Base-by-base conservation (phyloP, 176 grass and related monocot species). In the Oryza coarctata region DNA sequence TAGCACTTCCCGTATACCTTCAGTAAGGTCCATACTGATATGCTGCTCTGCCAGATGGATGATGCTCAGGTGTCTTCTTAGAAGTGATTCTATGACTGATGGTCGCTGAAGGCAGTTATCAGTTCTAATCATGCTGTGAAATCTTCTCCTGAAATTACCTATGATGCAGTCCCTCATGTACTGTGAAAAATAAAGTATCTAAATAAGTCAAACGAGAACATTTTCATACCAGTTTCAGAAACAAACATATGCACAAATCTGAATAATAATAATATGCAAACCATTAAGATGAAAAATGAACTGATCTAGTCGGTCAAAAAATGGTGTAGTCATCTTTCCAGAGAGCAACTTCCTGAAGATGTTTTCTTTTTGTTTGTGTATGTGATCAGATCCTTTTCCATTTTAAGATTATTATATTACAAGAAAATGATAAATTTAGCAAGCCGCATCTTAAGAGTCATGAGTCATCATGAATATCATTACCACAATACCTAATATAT, bases 111-210 rank as follows among this genome's bases (percentile, higher is more conserved):
- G 91, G 43, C 90, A 93, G 75, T 80, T 98, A 76, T 98, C 95
- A 67, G 84, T 94, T 87, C 76, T 91, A 70, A 98, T 78, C 63
- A 98, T 82, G 50, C 81, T 88, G 84, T 95, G 92, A 67, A 98
- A 89, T 68, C 92, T 87, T 94, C 95, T 98, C 68, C 86, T 93
- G 76, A 98, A 98, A 87, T 98, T 98, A 40, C 90, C 92, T 74
- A 95, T 47, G 69, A 98, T 93, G 83, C 95, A 98, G 63, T 98
- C 95, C 89, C 95, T 98, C 95, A 95, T 98, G 88, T 98, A 98
- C 95, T 98, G 88, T 68, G 79, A 38, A 85, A 87, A 68, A 75
- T 68, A 32, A 36, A 78, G 20, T 50, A 82, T 47, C 47, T 64
- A 70, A 55, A 10, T 50, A 80, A 82, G 50, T 81, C 36, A 80